Base-by-base conservation (phyloP, 1,284 basidiomycete species). In the Cryptococcus depauperatus region DNA sequence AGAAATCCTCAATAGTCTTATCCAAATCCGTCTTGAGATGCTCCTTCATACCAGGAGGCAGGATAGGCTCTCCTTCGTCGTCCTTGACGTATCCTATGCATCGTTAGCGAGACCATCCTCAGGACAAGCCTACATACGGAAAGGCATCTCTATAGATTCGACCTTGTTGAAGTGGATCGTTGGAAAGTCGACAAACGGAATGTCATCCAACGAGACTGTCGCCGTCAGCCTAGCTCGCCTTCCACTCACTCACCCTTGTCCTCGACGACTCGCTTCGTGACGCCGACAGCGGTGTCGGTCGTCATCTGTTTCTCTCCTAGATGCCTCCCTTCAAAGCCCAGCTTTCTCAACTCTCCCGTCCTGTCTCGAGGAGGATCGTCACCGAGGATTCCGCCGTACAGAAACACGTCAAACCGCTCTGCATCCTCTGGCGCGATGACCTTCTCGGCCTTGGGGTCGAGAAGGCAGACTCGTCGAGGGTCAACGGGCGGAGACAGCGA, bases 61-160 rank as follows among this genome's bases (percentile, higher is more conserved):
- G 75, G n/a, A 80, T 74, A 0, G 90, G 88, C 50, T 73, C 62
- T 6, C 74, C 72, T 25, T 69, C 54, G 10, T 56, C 58, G 35
- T 69, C 62, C 39, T 55, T 56, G 23, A 77, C 68, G 51, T 77
- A 77, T n/a, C 73, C 72, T 73, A 43, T 11, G 25, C n/a, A 34
- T 22, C 13, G 18, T 32, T 10, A 40, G 41, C 26, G 18, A 22
- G 26, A 22, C 10, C 5, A 33, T 38, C 26, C 43, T 42, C 35
- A 16, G 7, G n/a, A 14, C 37, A 39, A 6, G 10, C 10, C 16
- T 33, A 76, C 85, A 58, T 54, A 87, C 89, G 74, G 74, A 92
- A 93, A 0, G 89, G 89, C 89, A 93, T 93, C 70, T 95, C 87
- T 8, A 95, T 87, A 39, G 84, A 85, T 69, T 95, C 91, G 61